phyloP scores from a whole-genome alignment of 345 rosid genomes.

The Leavenworthia alabamica region DNA sequence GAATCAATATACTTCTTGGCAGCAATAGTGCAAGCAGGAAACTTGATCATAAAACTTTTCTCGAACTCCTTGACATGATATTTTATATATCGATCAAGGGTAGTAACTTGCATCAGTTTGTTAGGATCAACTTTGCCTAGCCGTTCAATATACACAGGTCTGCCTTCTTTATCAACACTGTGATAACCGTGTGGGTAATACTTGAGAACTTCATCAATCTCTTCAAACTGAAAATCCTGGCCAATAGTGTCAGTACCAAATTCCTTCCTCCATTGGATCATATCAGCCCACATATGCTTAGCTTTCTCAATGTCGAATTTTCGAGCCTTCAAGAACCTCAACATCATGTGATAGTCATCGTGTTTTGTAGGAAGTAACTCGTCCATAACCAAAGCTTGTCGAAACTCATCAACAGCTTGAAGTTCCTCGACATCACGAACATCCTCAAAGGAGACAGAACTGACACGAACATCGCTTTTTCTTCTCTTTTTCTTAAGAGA shows the following conservation, averaged over 20 bases:
- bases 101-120: slow-evolving; percentile 88
- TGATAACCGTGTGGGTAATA: slow-evolving; percentile 93
- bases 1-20: slow-evolving; percentile 96
- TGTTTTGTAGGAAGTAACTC: slow-evolving; percentile 67
- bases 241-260: slow-evolving; percentile 74
- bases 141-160: slow-evolving; percentile 88
- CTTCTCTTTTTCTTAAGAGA: slow-evolving; percentile 88
- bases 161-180: slow-evolving; percentile 95
- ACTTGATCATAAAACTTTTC: slow-evolving; percentile 72
- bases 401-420: slow-evolving; percentile 77
- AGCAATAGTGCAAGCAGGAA: slow-evolving; percentile 89
- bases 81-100: slow-evolving; percentile 73
- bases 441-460: slow-evolving; percentile 98
- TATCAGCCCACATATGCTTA: slow-evolving; percentile 97
- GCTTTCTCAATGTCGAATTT: slow-evolving; percentile 92
- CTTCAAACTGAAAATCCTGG: slow-evolving; percentile 85
- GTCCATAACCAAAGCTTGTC: slow-evolving; percentile 81
- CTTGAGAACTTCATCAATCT: slow-evolving; percentile 61
- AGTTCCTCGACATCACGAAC: slow-evolving; percentile 85
- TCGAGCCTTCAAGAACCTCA: slow-evolving; percentile 82
- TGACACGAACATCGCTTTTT: slow-evolving; percentile 78
- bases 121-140: slow-evolving; percentile 84
- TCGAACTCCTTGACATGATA: slow-evolving; percentile 96
- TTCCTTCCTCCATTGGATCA: slow-evolving; percentile 97
- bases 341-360: slow-evolving; percentile 95